A percentile compares a stretch with the other conserved stretches of the same genome.
Conservation (phyloP, 805 yeast species). For the Lachancea quebecensis region DNA sequence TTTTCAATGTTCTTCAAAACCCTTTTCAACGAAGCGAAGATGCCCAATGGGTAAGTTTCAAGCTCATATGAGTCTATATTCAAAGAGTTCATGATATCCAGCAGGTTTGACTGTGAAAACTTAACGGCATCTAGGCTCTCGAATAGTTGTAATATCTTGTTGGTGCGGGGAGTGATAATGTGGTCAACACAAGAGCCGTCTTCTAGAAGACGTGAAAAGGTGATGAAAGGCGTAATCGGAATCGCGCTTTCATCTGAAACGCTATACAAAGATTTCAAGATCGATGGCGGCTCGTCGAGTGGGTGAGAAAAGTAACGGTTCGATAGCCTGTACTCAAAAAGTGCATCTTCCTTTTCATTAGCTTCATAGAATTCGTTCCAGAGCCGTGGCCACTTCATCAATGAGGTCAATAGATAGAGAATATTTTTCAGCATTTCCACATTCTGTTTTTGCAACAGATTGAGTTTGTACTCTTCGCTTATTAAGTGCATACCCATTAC, state of each 20-base stretch:
- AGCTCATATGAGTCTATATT: slow-evolving; percentile 45
- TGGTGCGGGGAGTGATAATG: slow-evolving; percentile 59
- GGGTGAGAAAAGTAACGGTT: slow-evolving; percentile 23
- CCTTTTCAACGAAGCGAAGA: slow-evolving; percentile 60
- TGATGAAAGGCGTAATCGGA: slow-evolving; percentile 43
- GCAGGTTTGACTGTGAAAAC: slow-evolving; percentile 46
- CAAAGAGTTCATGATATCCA: slow-evolving; percentile 54
- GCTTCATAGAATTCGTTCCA: slow-evolving; percentile 57
- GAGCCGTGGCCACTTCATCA: slow-evolving; percentile 67
- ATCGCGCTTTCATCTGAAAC: slow-evolving; percentile 23
- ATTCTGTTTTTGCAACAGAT: slow-evolving; percentile 36
- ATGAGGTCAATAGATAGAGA: slow-evolving; percentile 51
- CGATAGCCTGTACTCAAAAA: not conserved
- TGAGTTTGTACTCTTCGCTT: slow-evolving; percentile 66
- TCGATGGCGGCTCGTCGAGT: slow-evolving; percentile 30
- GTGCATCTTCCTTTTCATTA: not conserved
- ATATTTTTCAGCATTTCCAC: slow-evolving; percentile 43
- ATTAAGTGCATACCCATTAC: slow-evolving; percentile 65
- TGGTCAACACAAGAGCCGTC: slow-evolving; percentile 55
- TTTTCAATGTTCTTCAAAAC: slow-evolving; percentile 49
- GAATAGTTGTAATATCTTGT: slow-evolving; percentile 49
- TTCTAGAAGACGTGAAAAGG: slow-evolving; percentile 61
- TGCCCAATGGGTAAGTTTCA: slow-evolving; percentile 69
- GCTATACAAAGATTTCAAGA: slow-evolving; percentile 39
- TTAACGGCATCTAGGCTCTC: slow-evolving; percentile 53